A percentile compares a stretch with the other conserved stretches of the same genome.
These are phyloP conservation scores for Acephala macrosclerotiorum DNA, from an alignment of 2,329 filamentous ascomycete genomes.

Conservation along the genomic window DNA sequence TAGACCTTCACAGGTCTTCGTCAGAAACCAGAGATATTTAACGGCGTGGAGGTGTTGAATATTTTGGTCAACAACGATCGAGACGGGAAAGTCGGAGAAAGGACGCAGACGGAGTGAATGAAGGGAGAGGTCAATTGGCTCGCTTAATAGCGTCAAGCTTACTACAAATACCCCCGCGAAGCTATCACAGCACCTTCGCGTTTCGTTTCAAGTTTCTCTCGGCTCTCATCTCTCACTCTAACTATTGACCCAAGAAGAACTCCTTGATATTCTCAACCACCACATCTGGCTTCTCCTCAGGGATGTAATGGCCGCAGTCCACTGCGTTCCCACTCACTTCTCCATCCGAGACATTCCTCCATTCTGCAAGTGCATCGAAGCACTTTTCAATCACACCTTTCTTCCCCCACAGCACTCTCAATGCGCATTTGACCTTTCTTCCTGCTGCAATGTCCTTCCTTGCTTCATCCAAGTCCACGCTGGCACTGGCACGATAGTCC, in stretches of 20 bases:
- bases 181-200: neutral
- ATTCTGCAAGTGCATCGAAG: conserved; percentile 58
- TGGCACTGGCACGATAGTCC: conserved; percentile 61
- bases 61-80: too few relatives aligned
- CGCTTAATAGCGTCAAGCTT: neutral
- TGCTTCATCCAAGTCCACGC: conserved; percentile 58
- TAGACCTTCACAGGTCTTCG: too few relatives aligned
- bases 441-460: conserved; percentile 52
- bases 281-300: conserved; percentile 58
- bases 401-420: conserved; percentile 60
- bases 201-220: neutral
- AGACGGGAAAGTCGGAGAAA: too few relatives aligned
- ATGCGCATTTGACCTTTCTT: conserved; percentile 52
- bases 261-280: conserved; percentile 50
- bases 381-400: conserved; percentile 55
- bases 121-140: neutral
- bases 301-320: conserved; percentile 57
- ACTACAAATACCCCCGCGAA: neutral
- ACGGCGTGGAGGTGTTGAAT: too few relatives aligned
- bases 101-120: neutral
- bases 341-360: conserved; percentile 53
- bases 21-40: too few relatives aligned
- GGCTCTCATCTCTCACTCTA: neutral
- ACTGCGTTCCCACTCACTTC: conserved; percentile 51
- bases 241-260: conserved; percentile 47